Percentiles rank a stretch among this genome's conserved stretches.
Conservation (phyloP, 352 stramenopile genomes). For the Phytophthora melonis region DNA sequence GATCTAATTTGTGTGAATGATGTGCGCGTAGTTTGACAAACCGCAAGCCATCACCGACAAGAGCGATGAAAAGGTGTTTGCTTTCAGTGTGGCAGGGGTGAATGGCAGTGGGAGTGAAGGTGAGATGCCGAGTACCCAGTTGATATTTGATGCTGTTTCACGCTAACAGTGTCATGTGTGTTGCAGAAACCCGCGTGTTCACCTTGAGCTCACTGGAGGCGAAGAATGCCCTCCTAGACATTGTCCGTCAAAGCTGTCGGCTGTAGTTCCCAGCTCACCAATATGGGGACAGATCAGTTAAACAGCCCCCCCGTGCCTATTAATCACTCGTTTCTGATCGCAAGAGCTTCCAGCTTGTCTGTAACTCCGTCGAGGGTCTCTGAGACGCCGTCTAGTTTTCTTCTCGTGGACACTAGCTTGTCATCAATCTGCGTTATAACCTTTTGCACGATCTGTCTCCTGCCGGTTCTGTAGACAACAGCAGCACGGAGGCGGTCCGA, state of each 20-base stretch:
- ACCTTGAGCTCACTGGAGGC: constrained; percentile 62
- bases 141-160: neutral
- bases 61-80: constrained; percentile 66
- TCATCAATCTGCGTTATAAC: constrained; percentile 52
- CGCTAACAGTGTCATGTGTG: neutral
- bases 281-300: neutral
- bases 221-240: constrained; percentile 58
- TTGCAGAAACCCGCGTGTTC: constrained; percentile 76
- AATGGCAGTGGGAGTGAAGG: constrained; percentile 60
- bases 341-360: constrained; percentile 23
- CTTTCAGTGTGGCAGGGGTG: constrained; percentile 71
- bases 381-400: constrained; percentile 1
- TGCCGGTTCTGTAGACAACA: constrained; percentile 57
- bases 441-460: constrained; percentile 50
- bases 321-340: constrained; percentile 18
- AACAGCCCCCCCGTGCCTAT: neutral
- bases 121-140: constrained; percentile 13
- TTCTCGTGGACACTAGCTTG: constrained; percentile 30
- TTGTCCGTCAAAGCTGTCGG: constrained; percentile 58
- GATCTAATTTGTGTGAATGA: neutral
- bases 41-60: constrained; percentile 68
- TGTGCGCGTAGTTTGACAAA: constrained; percentile 66
- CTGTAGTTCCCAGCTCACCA: constrained; percentile 18
- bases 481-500: constrained; percentile 45
- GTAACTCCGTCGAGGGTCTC: constrained; percentile 5